Evolutionary conservation across 495 filamentous ascomycete species (phyloP).

Genomic region (Hypomontagnella monticulosa): DNA sequence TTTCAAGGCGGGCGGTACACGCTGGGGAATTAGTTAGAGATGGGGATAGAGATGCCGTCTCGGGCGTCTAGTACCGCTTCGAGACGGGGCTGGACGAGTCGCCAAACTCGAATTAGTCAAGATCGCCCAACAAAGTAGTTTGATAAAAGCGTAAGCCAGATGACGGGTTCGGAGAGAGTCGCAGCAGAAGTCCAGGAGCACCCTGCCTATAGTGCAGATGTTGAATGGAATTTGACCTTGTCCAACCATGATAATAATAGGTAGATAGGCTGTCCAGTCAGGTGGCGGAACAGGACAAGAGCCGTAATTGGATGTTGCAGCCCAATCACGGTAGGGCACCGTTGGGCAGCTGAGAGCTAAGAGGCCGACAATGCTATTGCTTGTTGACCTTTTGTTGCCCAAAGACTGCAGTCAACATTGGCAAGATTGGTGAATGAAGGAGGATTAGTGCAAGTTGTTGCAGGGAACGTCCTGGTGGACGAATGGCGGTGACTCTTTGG

Average conservation of each 20-base stretch:
- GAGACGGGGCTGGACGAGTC: constrained; percentile 36
- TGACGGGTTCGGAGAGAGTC: constrained; percentile 30
- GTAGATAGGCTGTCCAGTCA: constrained; percentile 21
- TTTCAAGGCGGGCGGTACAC: constrained; percentile 31
- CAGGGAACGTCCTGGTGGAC: constrained; percentile 38
- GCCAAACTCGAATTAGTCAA: constrained; percentile 38
- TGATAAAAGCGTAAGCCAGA: constrained; percentile 30
- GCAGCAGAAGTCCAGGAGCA: constrained; percentile 37
- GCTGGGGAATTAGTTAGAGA: constrained; percentile 27
- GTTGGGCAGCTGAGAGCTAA: constrained; percentile 46
- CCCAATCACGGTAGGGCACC: constrained; percentile 46
- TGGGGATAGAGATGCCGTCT: constrained; percentile 33
- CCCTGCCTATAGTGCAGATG: constrained; percentile 36
- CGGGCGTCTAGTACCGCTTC: constrained; percentile 40
- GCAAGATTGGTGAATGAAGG: constrained; percentile 1
- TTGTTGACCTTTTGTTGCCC: constrained; percentile 36
- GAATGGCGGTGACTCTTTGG: constrained; percentile 44
- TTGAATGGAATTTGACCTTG: constrained; percentile 16
- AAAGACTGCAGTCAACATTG: constrained; percentile 28
- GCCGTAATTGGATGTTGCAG: constrained; percentile 38
- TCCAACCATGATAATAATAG: constrained; percentile 36
- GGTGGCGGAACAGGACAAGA: constrained; percentile 19
- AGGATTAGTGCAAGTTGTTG: constrained; percentile 32
- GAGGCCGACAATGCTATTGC: constrained; percentile 21
- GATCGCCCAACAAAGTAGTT: constrained; percentile 36